Base-by-base conservation (phyloP, 805 yeast species). In the Ogataea pilisensis region DNA sequence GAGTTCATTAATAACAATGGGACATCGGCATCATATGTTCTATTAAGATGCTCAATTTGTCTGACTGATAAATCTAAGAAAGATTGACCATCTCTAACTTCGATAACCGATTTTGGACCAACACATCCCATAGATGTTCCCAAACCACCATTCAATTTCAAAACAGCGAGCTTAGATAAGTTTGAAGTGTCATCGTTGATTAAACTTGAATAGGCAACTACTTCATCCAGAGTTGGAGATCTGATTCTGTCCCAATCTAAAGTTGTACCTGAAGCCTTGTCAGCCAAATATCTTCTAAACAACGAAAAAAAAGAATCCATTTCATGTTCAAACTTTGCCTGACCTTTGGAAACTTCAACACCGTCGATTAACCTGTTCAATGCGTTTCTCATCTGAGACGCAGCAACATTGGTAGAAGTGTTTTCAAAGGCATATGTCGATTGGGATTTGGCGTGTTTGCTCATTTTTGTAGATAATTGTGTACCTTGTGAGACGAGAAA, bases 111-210 rank as follows among this genome's bases (percentile, higher is more conserved):
- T 68, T 90, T 90, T 50, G 99, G 99, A 44, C 99, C 99, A 48
- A 93, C 97, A 72, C 99, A 93, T 43, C 99, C 99, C 99, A 93
- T 93, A 8, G 98, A 91, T 17, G 99, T 93, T 61, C 99, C 99
- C 54, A 93, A 75, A 32, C 99, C 99, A 73, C 99, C 99, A 63
- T 93, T 93, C 64, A 93, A 77, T 71, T 93, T 93, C 66, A 93
- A 75, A 31, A 93, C 99, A 8, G 97, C 98, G 63, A 93, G 76
- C 66, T 90, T 90, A 53, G 80, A 67, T 57, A 93, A 73, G 63
- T 78, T 73, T 45, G 68, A 65, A 35, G 53, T 50, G 17, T 43
- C 37, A 33, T 63, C 64, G 35, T 68, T 71, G 5, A 59, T 58
- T 49, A 89, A 73, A 29, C 72, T 58, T 30, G 66, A 57, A 71